Evolutionary conservation across 371 early-diverging fungal species (phyloP), one percentile per base, ranked within the genome.

Genomic region (Fennellomyces sp.): DNA sequence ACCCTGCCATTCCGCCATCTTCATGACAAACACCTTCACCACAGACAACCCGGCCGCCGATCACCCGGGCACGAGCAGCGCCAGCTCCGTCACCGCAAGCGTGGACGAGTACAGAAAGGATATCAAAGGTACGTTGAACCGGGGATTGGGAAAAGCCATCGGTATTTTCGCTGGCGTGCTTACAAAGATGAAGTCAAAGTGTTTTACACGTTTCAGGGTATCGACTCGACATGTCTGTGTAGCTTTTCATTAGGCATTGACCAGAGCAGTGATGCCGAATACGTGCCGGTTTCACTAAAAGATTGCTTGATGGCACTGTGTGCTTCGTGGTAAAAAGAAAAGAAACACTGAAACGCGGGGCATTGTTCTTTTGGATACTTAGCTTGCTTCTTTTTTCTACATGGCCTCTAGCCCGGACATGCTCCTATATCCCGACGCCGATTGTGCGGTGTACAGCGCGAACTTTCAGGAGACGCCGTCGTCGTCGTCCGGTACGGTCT

Each of bases 401-500:
- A n/a, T n/a, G n/a, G n/a, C n/a, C n/a, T n/a, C n/a, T 38, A 64
- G 65, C 27, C 80, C 80, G 31, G 80, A 80, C 38, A 73, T 54
- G 59, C 65, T 80, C 26, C 63, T 76, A 21, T 73, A 75, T 61
- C 72, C 64, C 50, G 68, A 71, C 41, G 71, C 76, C 36, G 80
- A 80, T 62, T 60, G 71, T 36, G 68, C 80, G 28, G 66, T 80
- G 28, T 80, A 80, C 53, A 75, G 71, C 30, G 80, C 73, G 7
- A 72, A 68, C 53, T 70, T 70, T 31, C 63, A 72, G 49, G 80
- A 80, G 55, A 65, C 72, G n/a, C 47, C 52, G 7, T 47, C 58
- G 10, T 36, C 60, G 13, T 36, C 60, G 49, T 39, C 61, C 58
- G 41, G 56, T 57, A 35, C 33, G 17, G 69, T 78, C 19, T 80